Percentiles rank a stretch among this genome's conserved stretches.
phyloP scores from a whole-genome alignment of 2,329 filamentous ascomycete species.

The Botrytis porri region DNA sequence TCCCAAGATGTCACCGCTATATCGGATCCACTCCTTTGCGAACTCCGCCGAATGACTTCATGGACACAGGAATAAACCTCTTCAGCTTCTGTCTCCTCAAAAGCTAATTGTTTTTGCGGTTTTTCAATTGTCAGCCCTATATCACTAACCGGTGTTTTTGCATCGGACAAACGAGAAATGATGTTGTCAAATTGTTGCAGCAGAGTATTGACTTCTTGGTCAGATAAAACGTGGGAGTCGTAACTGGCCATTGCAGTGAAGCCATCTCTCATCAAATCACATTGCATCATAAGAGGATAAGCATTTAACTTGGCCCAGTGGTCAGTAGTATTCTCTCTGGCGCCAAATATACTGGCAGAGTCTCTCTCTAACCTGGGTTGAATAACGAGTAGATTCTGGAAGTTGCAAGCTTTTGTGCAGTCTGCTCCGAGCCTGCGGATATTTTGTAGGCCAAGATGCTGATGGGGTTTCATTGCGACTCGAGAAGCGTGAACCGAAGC shows the following conservation, averaged over 20 bases:
- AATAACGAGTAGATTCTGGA: slow-evolving; percentile 20
- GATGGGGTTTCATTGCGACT: slow-evolving; percentile 34
- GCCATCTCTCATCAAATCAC: slow-evolving; percentile 6
- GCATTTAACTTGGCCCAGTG: slow-evolving; percentile 22
- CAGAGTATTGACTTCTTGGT: slow-evolving; percentile 17
- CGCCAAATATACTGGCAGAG: neutral
- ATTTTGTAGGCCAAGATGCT: slow-evolving; percentile 17
- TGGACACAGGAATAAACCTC: slow-evolving; percentile 24
- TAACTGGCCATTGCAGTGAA: slow-evolving; percentile 22
- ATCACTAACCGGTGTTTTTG: neutral
- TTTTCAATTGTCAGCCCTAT: slow-evolving; percentile 24
- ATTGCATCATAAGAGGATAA: slow-evolving; percentile 26
- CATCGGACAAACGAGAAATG: neutral
- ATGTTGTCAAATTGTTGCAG: slow-evolving; percentile 22
- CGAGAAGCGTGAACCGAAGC: slow-evolving; percentile 28
- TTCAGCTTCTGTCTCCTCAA: slow-evolving; percentile 9
- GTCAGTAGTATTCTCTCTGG: slow-evolving; percentile 8
- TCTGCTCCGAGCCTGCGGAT: neutral
- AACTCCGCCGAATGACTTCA: slow-evolving; percentile 22
- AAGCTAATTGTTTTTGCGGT: neutral
- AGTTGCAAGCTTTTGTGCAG: slow-evolving; percentile 14
- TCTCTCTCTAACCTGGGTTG: slow-evolving; percentile 15
- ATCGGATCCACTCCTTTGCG: neutral
- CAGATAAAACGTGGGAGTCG: slow-evolving; percentile 18
- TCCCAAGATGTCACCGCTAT: slow-evolving; percentile 24